Conservation (phyloP, 192 early-diverging fungal species). For the Podila clonocystis region DNA sequence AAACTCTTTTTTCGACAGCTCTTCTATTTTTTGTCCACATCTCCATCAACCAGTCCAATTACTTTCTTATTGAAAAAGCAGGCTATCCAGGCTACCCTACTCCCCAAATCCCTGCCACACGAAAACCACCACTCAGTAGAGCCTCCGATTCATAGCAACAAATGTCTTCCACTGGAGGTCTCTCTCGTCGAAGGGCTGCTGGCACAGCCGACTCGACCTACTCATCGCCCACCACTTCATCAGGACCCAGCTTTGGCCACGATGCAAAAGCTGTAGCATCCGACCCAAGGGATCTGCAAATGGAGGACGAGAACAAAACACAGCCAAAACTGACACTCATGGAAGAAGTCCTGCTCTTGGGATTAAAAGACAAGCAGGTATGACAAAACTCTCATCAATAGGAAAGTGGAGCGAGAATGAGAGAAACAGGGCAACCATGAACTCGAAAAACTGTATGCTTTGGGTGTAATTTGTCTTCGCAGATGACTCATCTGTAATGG, state of each 20-base stretch:
- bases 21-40: not conserved
- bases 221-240: constrained; percentile 29
- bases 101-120: too few species aligned
- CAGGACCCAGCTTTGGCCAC: constrained; percentile 15
- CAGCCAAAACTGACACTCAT: constrained; percentile 86
- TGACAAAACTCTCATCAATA: not conserved
- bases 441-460: too few species aligned
- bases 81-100: too few species aligned
- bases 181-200: constrained; percentile 50
- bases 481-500: too few species aligned
- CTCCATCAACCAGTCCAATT: not conserved
- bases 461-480: too few species aligned
- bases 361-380: constrained; percentile 93
- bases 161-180: constrained; percentile 51
- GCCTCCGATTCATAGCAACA: not conserved
- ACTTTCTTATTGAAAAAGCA: not conserved
- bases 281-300: constrained; percentile 65
- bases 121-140: too few species aligned
- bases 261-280: constrained; percentile 53
- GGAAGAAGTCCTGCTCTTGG: constrained; percentile 94
- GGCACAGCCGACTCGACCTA: constrained; percentile 30
- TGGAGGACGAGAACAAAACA: constrained; percentile 63
- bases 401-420: too few species aligned
- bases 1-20: not conserved
- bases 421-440: too few species aligned